Evolutionary conservation across 768 basidiomycete species (phyloP).

Genomic region (Hortiboletus flavorubellus): DNA sequence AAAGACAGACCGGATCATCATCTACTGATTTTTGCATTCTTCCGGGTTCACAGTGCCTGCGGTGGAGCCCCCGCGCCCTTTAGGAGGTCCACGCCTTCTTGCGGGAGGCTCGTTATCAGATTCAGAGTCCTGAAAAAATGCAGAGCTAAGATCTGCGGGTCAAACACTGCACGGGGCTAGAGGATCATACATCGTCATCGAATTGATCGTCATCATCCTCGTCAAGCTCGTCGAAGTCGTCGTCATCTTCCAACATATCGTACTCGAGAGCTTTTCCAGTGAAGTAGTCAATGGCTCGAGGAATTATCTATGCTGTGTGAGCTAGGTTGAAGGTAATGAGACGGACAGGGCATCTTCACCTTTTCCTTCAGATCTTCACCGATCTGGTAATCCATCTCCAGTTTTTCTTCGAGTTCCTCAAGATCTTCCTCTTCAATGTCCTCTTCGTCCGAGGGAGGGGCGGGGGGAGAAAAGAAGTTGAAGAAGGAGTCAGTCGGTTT

Average conservation of each 20-base stretch:
- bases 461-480: slow-evolving; percentile 93
- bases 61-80: slow-evolving; percentile 46
- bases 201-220: slow-evolving; percentile 50
- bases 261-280: slow-evolving; percentile 93
- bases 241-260: slow-evolving; percentile 55
- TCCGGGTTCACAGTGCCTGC: slow-evolving; percentile 55
- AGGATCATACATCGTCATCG: slow-evolving; percentile 54
- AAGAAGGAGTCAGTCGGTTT: slow-evolving; percentile 95
- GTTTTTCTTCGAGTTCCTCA: slow-evolving; percentile 86
- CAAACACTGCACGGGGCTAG: slow-evolving; percentile 11
- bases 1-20: slow-evolving; percentile 7
- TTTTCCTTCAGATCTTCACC: slow-evolving; percentile 98
- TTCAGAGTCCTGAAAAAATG: slow-evolving; percentile 54
- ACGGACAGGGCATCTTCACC: slow-evolving; percentile 38
- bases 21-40: slow-evolving; percentile 91
- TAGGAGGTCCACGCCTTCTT: slow-evolving; percentile 56
- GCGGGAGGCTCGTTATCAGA: slow-evolving; percentile 62
- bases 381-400: slow-evolving; percentile 97
- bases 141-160: slow-evolving; percentile 17
- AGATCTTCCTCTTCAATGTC: slow-evolving; percentile 83
- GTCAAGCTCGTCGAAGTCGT: slow-evolving; percentile 59
- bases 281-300: slow-evolving; percentile 95
- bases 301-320: slow-evolving; percentile 65
- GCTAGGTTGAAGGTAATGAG: not conserved
- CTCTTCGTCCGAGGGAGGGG: slow-evolving; percentile 63